phyloP scores from a whole-genome alignment of 2,329 filamentous ascomycete genomes.

The Microascus cirrosus region DNA sequence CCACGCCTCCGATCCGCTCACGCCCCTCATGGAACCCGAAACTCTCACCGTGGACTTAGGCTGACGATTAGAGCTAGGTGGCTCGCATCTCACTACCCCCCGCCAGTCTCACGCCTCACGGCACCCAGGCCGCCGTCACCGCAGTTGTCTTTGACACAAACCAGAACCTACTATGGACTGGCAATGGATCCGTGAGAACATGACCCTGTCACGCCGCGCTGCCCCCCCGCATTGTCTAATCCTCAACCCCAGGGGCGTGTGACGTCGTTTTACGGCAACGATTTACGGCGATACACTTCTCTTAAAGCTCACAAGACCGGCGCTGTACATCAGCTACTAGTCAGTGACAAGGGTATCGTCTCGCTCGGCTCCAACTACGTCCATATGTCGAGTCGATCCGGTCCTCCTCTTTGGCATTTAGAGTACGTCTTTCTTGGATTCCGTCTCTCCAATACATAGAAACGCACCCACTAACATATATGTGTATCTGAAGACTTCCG shows the following conservation, averaged over 20 bases:
- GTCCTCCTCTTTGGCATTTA: slow-evolving; percentile 81
- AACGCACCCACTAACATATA: background rate
- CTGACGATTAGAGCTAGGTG: slow-evolving; percentile 6
- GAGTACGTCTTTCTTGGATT: slow-evolving; percentile 33
- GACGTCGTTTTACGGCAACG: slow-evolving; percentile 75
- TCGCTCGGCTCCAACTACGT: slow-evolving; percentile 74
- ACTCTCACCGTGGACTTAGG: slow-evolving; percentile 3
- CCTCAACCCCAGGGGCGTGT: slow-evolving; percentile 58
- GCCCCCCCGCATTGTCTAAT: background rate
- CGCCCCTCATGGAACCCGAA: background rate
- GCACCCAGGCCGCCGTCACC: slow-evolving; percentile 54
- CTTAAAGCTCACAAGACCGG: slow-evolving; percentile 78
- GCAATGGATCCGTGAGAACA: slow-evolving; percentile 66
- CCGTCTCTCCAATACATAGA: background rate
- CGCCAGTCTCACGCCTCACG: slow-evolving; percentile 55
- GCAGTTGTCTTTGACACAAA: slow-evolving; percentile 80
- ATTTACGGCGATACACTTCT: slow-evolving; percentile 82
- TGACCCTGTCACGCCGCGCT: background rate
- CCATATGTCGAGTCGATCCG: slow-evolving; percentile 78
- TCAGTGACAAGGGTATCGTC: slow-evolving; percentile 84
- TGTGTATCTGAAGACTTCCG: background rate
- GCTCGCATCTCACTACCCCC: slow-evolving; percentile 20
- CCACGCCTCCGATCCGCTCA: background rate
- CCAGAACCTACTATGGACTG: slow-evolving; percentile 87
- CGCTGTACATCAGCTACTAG: slow-evolving; percentile 74